Conservation (phyloP, 2,329 filamentous ascomycete species). For the Gaeumannomyces sp. region DNA sequence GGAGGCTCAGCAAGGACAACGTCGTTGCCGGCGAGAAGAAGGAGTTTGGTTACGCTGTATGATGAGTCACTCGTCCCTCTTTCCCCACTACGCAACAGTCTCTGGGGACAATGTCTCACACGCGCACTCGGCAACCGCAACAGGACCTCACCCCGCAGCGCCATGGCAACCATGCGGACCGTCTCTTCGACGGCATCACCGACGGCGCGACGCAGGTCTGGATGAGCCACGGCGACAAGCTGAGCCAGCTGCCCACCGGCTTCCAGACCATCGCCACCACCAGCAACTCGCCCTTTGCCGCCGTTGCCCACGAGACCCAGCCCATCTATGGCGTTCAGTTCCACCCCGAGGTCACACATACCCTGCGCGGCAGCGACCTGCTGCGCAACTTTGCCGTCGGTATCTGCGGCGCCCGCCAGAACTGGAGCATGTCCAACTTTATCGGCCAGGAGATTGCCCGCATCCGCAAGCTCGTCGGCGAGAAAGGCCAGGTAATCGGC, state of each 20-base stretch:
- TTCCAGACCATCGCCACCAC: slow-evolving; percentile 71
- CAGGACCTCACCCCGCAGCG: slow-evolving; percentile 4
- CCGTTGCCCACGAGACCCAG: slow-evolving; percentile 63
- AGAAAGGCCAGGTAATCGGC: slow-evolving; percentile 65
- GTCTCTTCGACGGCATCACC: slow-evolving; percentile 70
- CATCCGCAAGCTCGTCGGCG: slow-evolving; percentile 76
- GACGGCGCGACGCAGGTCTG: slow-evolving; percentile 60
- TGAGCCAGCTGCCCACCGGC: slow-evolving; percentile 52
- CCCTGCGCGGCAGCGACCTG: slow-evolving; percentile 60
- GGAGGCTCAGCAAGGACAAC: slow-evolving; percentile 47
- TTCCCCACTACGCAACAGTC: not conserved
- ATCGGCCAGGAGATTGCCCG: slow-evolving; percentile 71
- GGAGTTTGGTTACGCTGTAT: slow-evolving; percentile 17
- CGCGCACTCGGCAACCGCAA: not conserved
- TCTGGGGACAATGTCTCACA: not conserved
- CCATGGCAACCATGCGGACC: slow-evolving; percentile 57
- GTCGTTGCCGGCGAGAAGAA: slow-evolving; percentile 20
- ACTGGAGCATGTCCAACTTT: slow-evolving; percentile 87
- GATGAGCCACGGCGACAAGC: slow-evolving; percentile 68
- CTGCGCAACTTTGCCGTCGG: slow-evolving; percentile 77
- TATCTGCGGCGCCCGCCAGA: slow-evolving; percentile 69
- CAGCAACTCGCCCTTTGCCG: slow-evolving; percentile 69
- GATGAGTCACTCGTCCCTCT: not conserved
- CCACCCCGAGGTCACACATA: slow-evolving; percentile 44
- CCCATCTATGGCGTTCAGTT: slow-evolving; percentile 55